Base-by-base conservation (phyloP, 192 early-diverging fungal species). In the Gamsiella multidivaricata region DNA sequence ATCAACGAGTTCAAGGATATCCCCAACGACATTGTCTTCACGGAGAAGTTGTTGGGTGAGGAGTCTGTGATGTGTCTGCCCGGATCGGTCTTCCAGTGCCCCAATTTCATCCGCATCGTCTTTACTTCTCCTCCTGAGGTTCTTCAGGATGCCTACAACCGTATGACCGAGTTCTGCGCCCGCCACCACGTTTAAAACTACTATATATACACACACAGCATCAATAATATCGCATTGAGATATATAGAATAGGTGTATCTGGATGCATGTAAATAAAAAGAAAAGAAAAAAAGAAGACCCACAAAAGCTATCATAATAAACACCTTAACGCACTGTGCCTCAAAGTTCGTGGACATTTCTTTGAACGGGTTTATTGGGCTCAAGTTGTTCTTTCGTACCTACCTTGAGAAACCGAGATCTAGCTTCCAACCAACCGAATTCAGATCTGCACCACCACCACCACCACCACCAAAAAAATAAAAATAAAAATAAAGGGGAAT, bases 31-130 rank as follows among this genome's bases (percentile, higher is more conserved):
- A 86, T 94, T 28, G 90, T 94, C 33, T 96, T 95, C 71, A 91
- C 88, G 32, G 86, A 91, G 75, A 92, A 91, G 80, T 85, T 96
- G 54, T 83, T 90, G 45, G 85, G 87, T 52, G 95, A 96, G 70
- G 92, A 96, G 73, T 90, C 87, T 26, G 95, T 96, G 15, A 84
- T 94, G 61, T 90, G 92, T 57, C 82, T 96, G 53, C 94, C 95
- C 28, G 95, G 95, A 20, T 81, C 86, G 64, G 89, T 90, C 70
- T 96, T 96, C 81, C 81, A 90, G 39, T 94, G 90, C 80, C 91
- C 90, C 52, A 89, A 90, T 51, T 94, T 88, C 61, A 80, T 94
- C 34, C 88, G 95, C 36, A 89, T 95, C 54, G 92, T 93, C 5
- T 88, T 94, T 61, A 93, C 94, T 18, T 90, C 95, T 28, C 93